These are phyloP conservation scores for Endocalyx cinctus DNA, from an alignment of 2,329 filamentous ascomycete genomes.

Conservation along the genomic window DNA sequence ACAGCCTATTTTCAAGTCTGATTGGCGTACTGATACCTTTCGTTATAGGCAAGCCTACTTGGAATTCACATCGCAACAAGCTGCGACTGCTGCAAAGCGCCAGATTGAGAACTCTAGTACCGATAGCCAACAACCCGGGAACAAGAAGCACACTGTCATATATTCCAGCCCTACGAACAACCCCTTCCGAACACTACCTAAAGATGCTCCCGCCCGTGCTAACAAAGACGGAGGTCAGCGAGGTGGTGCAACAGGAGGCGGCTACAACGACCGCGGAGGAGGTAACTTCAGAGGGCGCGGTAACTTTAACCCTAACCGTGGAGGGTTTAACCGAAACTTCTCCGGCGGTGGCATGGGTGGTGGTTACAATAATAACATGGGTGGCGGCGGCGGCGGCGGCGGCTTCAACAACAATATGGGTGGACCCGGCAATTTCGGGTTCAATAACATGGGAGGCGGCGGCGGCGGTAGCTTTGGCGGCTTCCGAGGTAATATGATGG, in stretches of 20 bases:
- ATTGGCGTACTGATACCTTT: neutral
- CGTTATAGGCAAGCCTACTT: conserved; percentile 66
- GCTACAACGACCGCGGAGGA: conserved; percentile 40
- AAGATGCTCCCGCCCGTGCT: conserved; percentile 71
- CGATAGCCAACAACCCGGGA: conserved; percentile 47
- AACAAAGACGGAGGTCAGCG: conserved; percentile 53
- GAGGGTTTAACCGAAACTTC: conserved; percentile 29
- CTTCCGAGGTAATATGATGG: conserved; percentile 29
- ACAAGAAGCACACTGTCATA: conserved; percentile 67
- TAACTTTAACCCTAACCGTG: conserved; percentile 24
- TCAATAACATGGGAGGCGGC: conserved; percentile 22
- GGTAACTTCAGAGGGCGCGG: conserved; percentile 27
- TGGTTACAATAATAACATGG: conserved; percentile 23
- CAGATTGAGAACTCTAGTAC: conserved; percentile 61
- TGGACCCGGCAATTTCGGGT: conserved; percentile 23
- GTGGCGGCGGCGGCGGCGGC: conserved; percentile 12
- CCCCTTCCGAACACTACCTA: conserved; percentile 85
- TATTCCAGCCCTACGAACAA: conserved; percentile 77
- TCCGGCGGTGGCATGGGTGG: conserved; percentile 15
- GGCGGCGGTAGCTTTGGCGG: conserved; percentile 25
- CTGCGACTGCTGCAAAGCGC: conserved; percentile 79
- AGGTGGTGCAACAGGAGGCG: conserved; percentile 46
- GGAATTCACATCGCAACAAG: conserved; percentile 78
- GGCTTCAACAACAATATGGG: conserved; percentile 25
- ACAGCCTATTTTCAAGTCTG: neutral